A percentile compares a stretch with the other conserved stretches of the same genome.
Conservation (phyloP, 495 filamentous ascomycete genomes). For the Oleoguttula mirabilis region DNA sequence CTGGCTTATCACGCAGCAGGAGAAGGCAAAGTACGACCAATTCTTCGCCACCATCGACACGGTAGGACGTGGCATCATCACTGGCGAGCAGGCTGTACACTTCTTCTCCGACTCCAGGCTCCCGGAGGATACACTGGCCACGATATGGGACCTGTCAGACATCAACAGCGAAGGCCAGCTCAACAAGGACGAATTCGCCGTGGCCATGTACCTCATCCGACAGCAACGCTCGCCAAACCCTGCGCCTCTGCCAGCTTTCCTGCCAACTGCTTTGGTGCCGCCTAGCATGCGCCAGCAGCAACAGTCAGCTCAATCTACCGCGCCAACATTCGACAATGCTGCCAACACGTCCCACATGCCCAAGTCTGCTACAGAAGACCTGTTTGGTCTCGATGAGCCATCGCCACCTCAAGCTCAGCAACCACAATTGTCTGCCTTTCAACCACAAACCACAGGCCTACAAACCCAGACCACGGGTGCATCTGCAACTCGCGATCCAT, state of each 20-base stretch:
- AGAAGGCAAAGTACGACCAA: slow-evolving; percentile 75
- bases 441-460: slow-evolving; percentile 4
- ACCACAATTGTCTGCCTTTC: slow-evolving; percentile 40
- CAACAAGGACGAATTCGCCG: slow-evolving; percentile 81
- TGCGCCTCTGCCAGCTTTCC: slow-evolving; percentile 47
- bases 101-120: slow-evolving; percentile 90
- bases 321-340: slow-evolving; percentile 41
- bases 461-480: slow-evolving; percentile 13
- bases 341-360: slow-evolving; percentile 38
- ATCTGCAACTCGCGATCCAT: slow-evolving; percentile 42
- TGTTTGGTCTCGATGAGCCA: slow-evolving; percentile 75
- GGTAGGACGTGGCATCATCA: slow-evolving; percentile 65
- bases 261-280: slow-evolving; percentile 74
- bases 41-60: slow-evolving; percentile 77
- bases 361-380: slow-evolving; percentile 75
- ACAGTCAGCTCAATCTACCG: slow-evolving; percentile 34
- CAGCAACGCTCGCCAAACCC: slow-evolving; percentile 50
- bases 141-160: slow-evolving; percentile 95
- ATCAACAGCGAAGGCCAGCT: slow-evolving; percentile 81
- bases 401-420: slow-evolving; percentile 43
- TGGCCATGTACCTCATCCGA: slow-evolving; percentile 93
- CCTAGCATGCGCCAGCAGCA: slow-evolving; percentile 70
- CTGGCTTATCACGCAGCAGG: slow-evolving; percentile 70
- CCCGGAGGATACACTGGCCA: slow-evolving; percentile 79
- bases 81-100: slow-evolving; percentile 83